Base-by-base conservation (phyloP, 768 basidiomycete genomes). In the Chlorophyllum brunneum region DNA sequence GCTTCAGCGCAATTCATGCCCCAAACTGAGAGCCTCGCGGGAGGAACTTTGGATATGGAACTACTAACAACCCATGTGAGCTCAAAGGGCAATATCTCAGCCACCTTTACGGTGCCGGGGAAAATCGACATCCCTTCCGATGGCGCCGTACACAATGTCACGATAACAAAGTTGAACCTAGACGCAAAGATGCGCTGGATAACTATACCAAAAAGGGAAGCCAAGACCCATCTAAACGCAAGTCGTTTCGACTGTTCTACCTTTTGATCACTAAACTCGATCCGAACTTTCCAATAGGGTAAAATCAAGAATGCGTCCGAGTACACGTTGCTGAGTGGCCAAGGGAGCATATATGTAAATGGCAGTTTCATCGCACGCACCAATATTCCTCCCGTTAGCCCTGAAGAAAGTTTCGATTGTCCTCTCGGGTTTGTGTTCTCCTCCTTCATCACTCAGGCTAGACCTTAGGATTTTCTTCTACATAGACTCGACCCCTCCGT, bases 301-400 rank as follows among this genome's bases (percentile, higher is more conserved):
- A 72, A 66, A 43, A 70, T 83, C 51, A 74, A 73, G 62, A 83
- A 83, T 55, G 72, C 73, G 10, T 80, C 78, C 4, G 75, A 78
- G 26, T 80, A 79, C 54, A 74, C 76, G 1, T 61, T 84, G 1
- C 67, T 84, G 5, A 57, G 65, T 0, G 82, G 82, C 0, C 56
- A 60, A 0, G 75, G 76, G 0, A 78, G 72, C 54, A 70, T 82
- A 0, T 83, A 80, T 58, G 69, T 83, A 27, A 77, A 83, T 60
- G 78, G 78, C 26, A 75, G 74, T 50, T 82, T 80, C 60, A 78
- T 83, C 11, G 69, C 81, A 7, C 73, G 69, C 54, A 75, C 77
- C 0, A 48, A 65, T 4, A 64, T 83, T 3, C 69, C 70, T 1
- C 55, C 66, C 11, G 71, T 77, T 8, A 73, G 70, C 38, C 72